Percentiles rank a stretch among this genome's conserved stretches.
Conservation (phyloP, 179 eudicot genomes). For the Silene vulgaris region DNA sequence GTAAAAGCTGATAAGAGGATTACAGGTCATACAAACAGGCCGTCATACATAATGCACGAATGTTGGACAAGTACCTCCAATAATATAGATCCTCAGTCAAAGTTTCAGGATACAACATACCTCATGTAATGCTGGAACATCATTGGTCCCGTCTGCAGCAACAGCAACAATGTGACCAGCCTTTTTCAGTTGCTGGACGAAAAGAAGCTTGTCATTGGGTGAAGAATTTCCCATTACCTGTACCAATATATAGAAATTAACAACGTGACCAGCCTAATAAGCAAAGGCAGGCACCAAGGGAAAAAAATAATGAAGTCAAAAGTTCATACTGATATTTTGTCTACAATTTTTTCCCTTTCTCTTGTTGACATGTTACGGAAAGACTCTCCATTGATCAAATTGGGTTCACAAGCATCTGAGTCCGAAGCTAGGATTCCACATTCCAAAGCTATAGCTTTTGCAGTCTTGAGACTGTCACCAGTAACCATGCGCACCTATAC, state of each 20-base stretch:
- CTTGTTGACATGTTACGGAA: constrained; percentile 57
- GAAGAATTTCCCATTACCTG: constrained; percentile 98
- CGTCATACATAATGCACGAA: background rate
- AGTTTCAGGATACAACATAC: constrained; percentile 28
- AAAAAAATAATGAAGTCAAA: background rate
- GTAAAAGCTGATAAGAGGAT: background rate
- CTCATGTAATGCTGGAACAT: constrained; percentile 96
- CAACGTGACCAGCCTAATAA: background rate
- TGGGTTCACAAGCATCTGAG: constrained; percentile 70
- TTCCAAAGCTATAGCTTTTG: constrained; percentile 87
- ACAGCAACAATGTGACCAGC: constrained; percentile 88
- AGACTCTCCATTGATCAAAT: constrained; percentile 74
- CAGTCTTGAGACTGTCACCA: constrained; percentile 89
- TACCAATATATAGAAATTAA: constrained; percentile 1
- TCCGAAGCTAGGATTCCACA: constrained; percentile 81
- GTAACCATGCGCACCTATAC: constrained; percentile 90
- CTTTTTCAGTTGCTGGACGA: constrained; percentile 84
- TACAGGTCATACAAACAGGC: background rate
- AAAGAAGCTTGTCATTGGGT: constrained; percentile 81
- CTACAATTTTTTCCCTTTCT: constrained; percentile 58
- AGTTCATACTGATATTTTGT: constrained; percentile 64
- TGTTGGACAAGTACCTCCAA: background rate
- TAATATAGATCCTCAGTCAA: background rate
- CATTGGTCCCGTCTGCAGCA: constrained; percentile 97
- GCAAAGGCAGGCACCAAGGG: background rate